Conservation (phyloP, 768 basidiomycete genomes). For the Tylopilus sp. region DNA sequence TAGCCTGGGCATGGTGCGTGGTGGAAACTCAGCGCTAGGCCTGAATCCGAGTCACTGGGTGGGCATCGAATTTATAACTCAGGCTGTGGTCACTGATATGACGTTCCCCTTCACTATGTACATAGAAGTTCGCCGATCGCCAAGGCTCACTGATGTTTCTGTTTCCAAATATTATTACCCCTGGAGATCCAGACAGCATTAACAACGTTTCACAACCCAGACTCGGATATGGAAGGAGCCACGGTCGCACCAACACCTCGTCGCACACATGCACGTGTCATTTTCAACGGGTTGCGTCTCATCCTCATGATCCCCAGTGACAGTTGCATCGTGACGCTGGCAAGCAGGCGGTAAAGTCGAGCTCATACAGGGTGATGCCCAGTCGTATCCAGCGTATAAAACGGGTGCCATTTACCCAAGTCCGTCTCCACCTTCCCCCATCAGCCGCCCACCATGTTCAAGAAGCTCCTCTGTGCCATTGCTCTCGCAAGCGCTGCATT, state of each 20-base stretch:
- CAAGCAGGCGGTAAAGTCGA: neutral
- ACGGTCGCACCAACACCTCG: neutral
- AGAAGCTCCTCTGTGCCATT: constrained; percentile 5
- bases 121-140: too few species aligned
- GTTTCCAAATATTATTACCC: neutral
- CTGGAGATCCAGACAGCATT: neutral
- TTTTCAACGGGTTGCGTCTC: neutral
- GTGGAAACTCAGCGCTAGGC: too few species aligned
- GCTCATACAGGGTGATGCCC: neutral
- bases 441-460: constrained; percentile 5
- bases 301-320: neutral
- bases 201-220: neutral
- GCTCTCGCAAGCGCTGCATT: constrained; percentile 22
- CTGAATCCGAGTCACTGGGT: too few species aligned
- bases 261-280: neutral
- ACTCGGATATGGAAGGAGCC: neutral
- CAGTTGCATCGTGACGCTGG: neutral
- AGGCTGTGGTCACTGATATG: too few species aligned
- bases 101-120: too few species aligned
- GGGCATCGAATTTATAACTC: too few species aligned
- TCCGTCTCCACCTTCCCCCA: neutral
- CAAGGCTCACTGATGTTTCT: neutral
- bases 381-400: constrained; percentile 7
- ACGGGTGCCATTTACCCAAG: neutral
- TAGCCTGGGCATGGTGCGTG: too few species aligned